Percentiles rank a stretch among this genome's conserved stretches.
Conservation (phyloP, 305 asterid genomes). For the Ajuga reptans region DNA sequence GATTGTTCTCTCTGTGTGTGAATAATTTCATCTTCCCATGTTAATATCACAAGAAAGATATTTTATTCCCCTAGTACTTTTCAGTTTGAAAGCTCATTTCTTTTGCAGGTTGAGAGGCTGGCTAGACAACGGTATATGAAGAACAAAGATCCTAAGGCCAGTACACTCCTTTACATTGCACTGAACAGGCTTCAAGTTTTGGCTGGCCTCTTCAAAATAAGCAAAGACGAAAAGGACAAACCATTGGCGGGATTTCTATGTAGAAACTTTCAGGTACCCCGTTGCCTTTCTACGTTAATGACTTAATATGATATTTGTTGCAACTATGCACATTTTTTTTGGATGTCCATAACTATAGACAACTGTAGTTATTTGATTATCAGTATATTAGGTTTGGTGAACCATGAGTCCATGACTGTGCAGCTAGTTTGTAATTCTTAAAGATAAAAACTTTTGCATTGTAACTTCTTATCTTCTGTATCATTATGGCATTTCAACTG, state of each 20-base stretch:
- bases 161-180: constrained; percentile 84
- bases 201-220: constrained; percentile 91
- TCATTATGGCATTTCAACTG: neutral
- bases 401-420: neutral
- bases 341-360: constrained; percentile 8
- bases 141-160: constrained; percentile 87
- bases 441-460: constrained; percentile 5
- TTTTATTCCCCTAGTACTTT: neutral
- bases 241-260: constrained; percentile 76
- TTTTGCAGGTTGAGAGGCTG: constrained; percentile 82
- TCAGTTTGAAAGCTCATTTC: constrained; percentile 23
- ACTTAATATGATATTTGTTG: neutral
- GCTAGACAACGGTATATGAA: constrained; percentile 82
- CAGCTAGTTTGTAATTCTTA: too few relatives aligned
- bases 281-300: constrained; percentile 1
- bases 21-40: neutral
- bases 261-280: constrained; percentile 86
- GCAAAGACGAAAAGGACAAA: constrained; percentile 93
- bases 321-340: constrained; percentile 14
- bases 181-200: constrained; percentile 91
- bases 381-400: constrained; percentile 4
- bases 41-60: neutral
- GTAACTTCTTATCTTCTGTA: neutral
- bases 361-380: constrained; percentile 14
- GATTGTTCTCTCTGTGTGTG: neutral